Base-by-base conservation (phyloP, 345 rosid species). In the Salix brachista region DNA sequence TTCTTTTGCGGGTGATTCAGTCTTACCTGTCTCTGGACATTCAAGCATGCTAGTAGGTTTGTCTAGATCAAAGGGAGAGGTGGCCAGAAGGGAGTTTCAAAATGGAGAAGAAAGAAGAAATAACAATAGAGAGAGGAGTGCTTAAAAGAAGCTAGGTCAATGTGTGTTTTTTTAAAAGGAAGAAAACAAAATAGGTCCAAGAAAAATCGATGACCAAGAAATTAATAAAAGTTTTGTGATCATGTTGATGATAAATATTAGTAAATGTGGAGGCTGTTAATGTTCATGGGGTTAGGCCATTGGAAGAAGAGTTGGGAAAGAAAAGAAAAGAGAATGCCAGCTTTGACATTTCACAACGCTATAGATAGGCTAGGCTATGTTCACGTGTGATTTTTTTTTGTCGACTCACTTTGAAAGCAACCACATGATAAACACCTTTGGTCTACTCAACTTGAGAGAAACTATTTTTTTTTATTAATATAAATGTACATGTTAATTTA, bases 1-100 rank as follows among this genome's bases (percentile, higher is more conserved):
- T 28, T 19, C 26, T 50, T 23, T 23, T 18, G 34, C 36, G 67
- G 66, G 52, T 32, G 60, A 36, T 30, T 30, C 39, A 46, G 19
- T 37, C 23, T 77, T 83, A 90, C 91, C 91, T 85, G 68, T 87
- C 83, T 83, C 81, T 83, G 85, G 89, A 85, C 93, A 90, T 90
- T 78, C 84, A 90, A 85, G 85, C 86, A 85, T 84, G 85, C 82
- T 84, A 82, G 67, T 76, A 11, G 70, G 60, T 80, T 34, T 78
- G 64, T 28, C 75, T 44, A 50, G 69, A 67, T 65, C 67, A 71
- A 67, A 58, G 76, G 72, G 73, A 83, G 75, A 72, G 80, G 25
- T 26, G 48, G 23, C 62, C 0, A 3, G 12, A 28, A 14, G 37
- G 44, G 65, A 79, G 78, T 64, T 68, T 78, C 75, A 80, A 82